Evolutionary conservation across 805 yeast genomes (phyloP).

Genomic region (Pichia eremophila): DNA sequence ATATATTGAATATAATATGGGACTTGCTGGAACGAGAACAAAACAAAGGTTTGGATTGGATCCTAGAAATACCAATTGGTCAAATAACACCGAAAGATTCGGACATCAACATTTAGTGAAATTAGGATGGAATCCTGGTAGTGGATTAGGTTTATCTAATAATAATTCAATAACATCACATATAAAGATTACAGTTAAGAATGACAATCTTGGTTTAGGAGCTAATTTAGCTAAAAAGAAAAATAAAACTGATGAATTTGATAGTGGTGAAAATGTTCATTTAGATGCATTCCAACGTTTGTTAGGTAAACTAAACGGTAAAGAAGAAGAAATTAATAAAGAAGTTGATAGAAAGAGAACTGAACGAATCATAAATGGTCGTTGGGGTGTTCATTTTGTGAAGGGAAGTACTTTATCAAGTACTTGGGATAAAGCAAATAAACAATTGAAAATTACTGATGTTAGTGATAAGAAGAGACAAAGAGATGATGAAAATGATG

Average conservation of each 20-base stretch:
- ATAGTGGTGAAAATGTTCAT: constrained; percentile 80
- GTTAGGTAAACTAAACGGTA: constrained; percentile 83
- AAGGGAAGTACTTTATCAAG: constrained; percentile 76
- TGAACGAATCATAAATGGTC: constrained; percentile 69
- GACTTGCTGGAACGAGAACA: constrained; percentile 69
- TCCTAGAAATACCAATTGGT: constrained; percentile 93
- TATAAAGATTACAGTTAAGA: constrained; percentile 73
- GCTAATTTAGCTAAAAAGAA: constrained; percentile 48
- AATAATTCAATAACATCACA: constrained; percentile 66
- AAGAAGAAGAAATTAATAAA: constrained; percentile 53
- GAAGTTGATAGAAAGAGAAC: constrained; percentile 62
- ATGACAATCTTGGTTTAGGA: constrained; percentile 84
- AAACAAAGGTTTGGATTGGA: constrained; percentile 85
- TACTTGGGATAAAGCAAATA: constrained; percentile 64
- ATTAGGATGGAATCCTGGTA: constrained; percentile 90
- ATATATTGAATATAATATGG: constrained; percentile 36
- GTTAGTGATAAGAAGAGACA: constrained; percentile 14
- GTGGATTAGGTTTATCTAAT: constrained; percentile 67
- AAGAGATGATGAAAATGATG: constrained; percentile 11
- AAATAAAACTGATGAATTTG: constrained; percentile 55
- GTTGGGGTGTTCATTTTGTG: constrained; percentile 82
- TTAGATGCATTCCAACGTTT: constrained; percentile 88
- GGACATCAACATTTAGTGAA: constrained; percentile 80
- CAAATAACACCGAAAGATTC: constrained; percentile 72
- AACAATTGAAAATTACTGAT: constrained; percentile 21